These are phyloP conservation scores for Silene latifolia DNA, from an alignment of 148 eudicot species.

Conservation along the genomic window DNA sequence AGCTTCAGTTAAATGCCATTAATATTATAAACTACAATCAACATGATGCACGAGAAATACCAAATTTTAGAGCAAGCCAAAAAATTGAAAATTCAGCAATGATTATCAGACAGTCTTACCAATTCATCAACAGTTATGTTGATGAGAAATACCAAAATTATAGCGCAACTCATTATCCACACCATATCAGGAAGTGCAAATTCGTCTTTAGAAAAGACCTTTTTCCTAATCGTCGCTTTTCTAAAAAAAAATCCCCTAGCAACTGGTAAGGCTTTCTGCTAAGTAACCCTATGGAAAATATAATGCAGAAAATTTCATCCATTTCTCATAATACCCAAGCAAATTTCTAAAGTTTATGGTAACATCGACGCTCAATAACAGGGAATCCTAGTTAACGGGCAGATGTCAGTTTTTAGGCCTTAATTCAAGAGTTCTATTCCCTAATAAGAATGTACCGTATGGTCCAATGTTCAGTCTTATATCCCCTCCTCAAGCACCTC, in stretches of 20 bases:
- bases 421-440: background rate
- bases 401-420: background rate
- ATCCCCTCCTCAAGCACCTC: background rate
- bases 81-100: background rate
- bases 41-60: background rate
- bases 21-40: background rate
- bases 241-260: too few species aligned
- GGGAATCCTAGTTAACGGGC: background rate
- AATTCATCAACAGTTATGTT: background rate
- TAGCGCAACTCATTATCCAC: background rate
- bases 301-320: background rate
- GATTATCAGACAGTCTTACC: too few species aligned
- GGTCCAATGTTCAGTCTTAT: background rate
- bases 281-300: background rate
- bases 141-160: background rate
- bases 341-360: background rate
- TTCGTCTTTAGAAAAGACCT: background rate
- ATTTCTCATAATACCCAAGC: background rate
- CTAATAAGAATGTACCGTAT: background rate
- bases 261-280: background rate
- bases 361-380: background rate
- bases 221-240: background rate
- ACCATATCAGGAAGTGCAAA: background rate
- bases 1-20: background rate
- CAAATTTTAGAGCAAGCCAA: background rate